Conservation (phyloP, 2,329 filamentous ascomycete genomes). For the Pseudocercospora vitis region DNA sequence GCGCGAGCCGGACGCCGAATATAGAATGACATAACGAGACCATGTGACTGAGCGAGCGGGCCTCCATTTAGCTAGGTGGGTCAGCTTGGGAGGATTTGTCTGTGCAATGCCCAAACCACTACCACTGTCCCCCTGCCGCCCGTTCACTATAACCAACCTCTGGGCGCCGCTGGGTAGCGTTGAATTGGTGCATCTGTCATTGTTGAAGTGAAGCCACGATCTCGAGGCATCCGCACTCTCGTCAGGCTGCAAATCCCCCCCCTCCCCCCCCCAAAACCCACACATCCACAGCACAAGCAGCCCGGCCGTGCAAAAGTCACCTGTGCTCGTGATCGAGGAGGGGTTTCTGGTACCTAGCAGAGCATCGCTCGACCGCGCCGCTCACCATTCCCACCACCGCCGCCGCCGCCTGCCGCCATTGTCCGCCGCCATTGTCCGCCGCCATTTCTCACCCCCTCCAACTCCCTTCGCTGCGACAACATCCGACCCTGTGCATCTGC, state of each 20-base stretch:
- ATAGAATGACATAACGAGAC: slow-evolving; percentile 5
- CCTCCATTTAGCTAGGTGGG: background rate
- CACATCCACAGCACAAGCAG: too few relatives aligned
- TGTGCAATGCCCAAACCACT: background rate
- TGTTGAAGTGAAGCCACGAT: background rate
- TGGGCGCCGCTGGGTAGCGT: slow-evolving; percentile 1
- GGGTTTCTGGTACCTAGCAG: slow-evolving; percentile 8
- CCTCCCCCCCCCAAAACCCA: too few relatives aligned
- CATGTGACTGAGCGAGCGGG: slow-evolving; percentile 1
- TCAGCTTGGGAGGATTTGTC: background rate
- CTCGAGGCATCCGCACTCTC: background rate
- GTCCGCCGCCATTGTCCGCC: background rate
- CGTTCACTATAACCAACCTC: slow-evolving; percentile 1
- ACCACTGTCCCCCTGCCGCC: background rate
- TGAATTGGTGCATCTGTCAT: slow-evolving; percentile 2
- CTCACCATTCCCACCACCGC: slow-evolving; percentile 8
- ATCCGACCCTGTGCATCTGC: background rate
- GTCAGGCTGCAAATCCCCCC: too few relatives aligned
- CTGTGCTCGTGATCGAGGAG: slow-evolving; percentile 11
- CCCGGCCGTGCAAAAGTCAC: background rate
- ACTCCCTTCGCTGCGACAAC: background rate
- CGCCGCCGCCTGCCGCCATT: slow-evolving; percentile 3
- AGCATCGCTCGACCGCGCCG: slow-evolving; percentile 1
- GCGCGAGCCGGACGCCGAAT: background rate
- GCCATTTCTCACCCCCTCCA: background rate